phyloP scores from a whole-genome alignment of 2,329 filamentous ascomycete species.

The Tolypocladium pustulatum region DNA sequence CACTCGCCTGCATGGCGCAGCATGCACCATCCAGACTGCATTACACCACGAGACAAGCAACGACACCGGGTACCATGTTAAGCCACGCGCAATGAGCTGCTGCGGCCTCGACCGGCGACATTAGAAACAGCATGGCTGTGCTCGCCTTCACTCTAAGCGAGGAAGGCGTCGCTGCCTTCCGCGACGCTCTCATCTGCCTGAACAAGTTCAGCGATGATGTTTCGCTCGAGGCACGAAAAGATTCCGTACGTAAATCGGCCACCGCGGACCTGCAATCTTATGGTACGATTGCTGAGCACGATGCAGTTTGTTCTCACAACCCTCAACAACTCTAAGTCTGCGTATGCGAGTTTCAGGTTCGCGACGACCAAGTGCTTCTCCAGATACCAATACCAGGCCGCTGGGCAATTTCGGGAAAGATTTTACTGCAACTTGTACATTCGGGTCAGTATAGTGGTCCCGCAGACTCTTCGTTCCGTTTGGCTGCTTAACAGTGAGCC shows the following conservation, averaged over 20 bases:
- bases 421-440: slow-evolving; percentile 71
- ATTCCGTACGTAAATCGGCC: slow-evolving; percentile 39
- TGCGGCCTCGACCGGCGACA: neutral
- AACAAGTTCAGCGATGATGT: slow-evolving; percentile 74
- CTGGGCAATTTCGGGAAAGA: slow-evolving; percentile 38
- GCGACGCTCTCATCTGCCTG: slow-evolving; percentile 64
- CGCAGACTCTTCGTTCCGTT: neutral
- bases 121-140: slow-evolving; percentile 37
- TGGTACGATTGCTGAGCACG: neutral
- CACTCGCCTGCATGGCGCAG: neutral
- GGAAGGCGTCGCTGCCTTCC: slow-evolving; percentile 58
- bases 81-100: neutral
- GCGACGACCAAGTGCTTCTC: slow-evolving; percentile 61
- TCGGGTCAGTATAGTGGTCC: slow-evolving; percentile 34
- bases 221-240: slow-evolving; percentile 59
- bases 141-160: slow-evolving; percentile 65
- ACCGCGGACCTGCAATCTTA: too few species aligned
- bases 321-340: slow-evolving; percentile 71
- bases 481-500: neutral
- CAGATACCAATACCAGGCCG: slow-evolving; percentile 55
- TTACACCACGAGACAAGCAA: neutral
- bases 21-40: too few species aligned
- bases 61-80: neutral
- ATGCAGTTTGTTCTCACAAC: slow-evolving; percentile 60
- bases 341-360: slow-evolving; percentile 64